Base-by-base conservation (phyloP, 169 alveolate genomes). In the Fabrea salina region DNA sequence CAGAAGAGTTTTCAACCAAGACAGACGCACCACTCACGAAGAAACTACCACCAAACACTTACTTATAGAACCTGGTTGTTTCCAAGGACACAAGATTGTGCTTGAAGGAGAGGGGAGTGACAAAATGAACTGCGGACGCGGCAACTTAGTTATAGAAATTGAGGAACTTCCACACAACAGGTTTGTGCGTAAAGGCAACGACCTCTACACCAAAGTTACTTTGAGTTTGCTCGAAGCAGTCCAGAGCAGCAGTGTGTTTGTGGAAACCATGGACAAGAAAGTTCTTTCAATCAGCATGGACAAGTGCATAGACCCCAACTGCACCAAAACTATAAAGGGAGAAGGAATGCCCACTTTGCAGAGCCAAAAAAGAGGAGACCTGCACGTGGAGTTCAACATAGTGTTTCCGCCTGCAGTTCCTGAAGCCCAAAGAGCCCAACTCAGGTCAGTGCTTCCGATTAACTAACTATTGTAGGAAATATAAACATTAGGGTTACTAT, bases 1-100 rank as follows among this genome's bases (percentile, higher is more conserved):
- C 19, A 84, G 86, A 70, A 54, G 82, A 41, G 76, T 75, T 30
- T 61, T 84, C 5, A 51, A 67, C 37, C 39, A n/a, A 11, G 61
- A 67, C 51, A n/a, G 27, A 27, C 27, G 51, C 1, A 61, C 44
- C 2, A 32, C 75, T 13, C 16, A 35, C 13, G 30, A 37, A 67
- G 35, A 8, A n/a, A 19, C 13, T 43, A 32, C 44, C 33, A 19
- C 41, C 33, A 67, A 67, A 67, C 16, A 3, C 1, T 16, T 61
- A n/a, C 50, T 32, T 22, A 61, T 61, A 32, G 16, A 61, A 16
- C 75, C 75, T 16, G 75, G 75, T 11, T 61, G 16, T 61, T 16
- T 5, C 30, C 39, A 32, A 7, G 11, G 44, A 22, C n/a, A 22
- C 35, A 27, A 8, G 39, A 11, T 67, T n/a, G 32, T 30, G 16